phyloP scores from a whole-genome alignment of 768 basidiomycete genomes.

The Kwoniella newhampshirensis region DNA sequence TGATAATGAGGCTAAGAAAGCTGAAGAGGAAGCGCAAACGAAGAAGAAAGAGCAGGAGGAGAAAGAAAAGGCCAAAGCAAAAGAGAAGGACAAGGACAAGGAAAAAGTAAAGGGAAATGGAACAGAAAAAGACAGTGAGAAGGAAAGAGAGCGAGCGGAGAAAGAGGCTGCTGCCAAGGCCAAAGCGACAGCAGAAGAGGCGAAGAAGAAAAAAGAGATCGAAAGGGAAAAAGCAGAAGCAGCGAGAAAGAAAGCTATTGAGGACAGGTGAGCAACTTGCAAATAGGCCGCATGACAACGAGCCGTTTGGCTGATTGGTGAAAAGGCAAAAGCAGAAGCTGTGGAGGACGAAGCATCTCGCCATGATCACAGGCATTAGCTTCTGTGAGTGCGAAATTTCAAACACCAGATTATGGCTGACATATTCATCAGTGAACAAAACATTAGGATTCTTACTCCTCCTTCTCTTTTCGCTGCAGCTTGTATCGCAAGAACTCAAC shows the following conservation, averaged over 20 bases:
- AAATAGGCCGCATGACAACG: neutral
- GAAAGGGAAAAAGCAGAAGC: constrained; percentile 18
- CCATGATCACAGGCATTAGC: constrained; percentile 48
- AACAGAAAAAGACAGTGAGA: constrained; percentile 23
- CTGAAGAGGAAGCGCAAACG: constrained; percentile 4
- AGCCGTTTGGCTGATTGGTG: neutral
- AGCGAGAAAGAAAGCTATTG: constrained; percentile 12
- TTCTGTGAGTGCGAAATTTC: constrained; percentile 31
- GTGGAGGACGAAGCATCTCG: constrained; percentile 43
- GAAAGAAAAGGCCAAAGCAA: constrained; percentile 25
- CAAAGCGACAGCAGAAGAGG: constrained; percentile 22
- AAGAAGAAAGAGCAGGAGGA: constrained; percentile 18
- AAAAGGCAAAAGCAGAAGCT: constrained; percentile 41
- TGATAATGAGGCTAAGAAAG: constrained; percentile 12
- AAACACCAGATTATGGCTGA: neutral
- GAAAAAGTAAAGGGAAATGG: constrained; percentile 23
- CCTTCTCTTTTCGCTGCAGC: constrained; percentile 40
- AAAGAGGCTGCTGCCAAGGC: constrained; percentile 21
- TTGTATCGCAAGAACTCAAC: constrained; percentile 46
- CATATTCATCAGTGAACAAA: constrained; percentile 30
- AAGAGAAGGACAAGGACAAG: constrained; percentile 23
- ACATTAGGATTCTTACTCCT: constrained; percentile 38
- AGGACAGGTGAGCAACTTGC: constrained; percentile 30
- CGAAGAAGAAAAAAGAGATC: constrained; percentile 21
- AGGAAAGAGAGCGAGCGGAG: constrained; percentile 22